Evolutionary conservation across 2,329 filamentous ascomycete species (phyloP), one percentile per base, ranked within the genome.

Genomic region (Colletotrichum sp.): DNA sequence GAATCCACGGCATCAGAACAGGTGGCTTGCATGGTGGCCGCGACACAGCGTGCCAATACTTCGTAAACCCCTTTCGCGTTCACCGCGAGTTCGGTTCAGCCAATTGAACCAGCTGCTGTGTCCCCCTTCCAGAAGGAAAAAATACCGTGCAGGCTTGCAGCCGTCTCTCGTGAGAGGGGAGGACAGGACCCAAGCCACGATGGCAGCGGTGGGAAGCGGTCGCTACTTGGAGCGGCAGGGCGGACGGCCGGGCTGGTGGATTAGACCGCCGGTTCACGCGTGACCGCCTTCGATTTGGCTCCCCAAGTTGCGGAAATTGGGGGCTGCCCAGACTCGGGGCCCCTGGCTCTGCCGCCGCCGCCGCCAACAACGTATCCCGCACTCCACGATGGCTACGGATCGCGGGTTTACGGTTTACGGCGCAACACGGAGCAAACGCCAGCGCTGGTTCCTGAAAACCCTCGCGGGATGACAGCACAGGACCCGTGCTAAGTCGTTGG

Each of bases 1-100:
- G 34, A 65, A 76, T 69, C 34, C 64, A 73, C 64, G 59, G 70
- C 74, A 69, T 76, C 74, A 76, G 68, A 59, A 55, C 70, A 67
- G 24, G 70, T 69, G 70, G 74, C 70, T 76, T 76, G 74, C 74
- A 62, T 62, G 55, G 26, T 16, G 39, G 18, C 21, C 36, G 60
- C 34, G 44, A 15, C 60, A 71, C 62, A 36, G 71, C 70, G 18
- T 73, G 70, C 74, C 59, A 67, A 75, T 32, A 62, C 36, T 16
- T 55, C 59, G 63, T 64, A 64, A 36, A 32, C 62, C 44, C 63
- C 28, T 73, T 55, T 76, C 49, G 70, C 74, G 30, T 59, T 65
- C 64, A 64, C 64, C 64, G 26, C 36, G 44, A 60, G 36, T 44
- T 32, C 65, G 64, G 64, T 76, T 62, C 70, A 39, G 1, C 70